Evolutionary conservation across 345 rosid species (phyloP).

Genomic region (Draba incana): DNA sequence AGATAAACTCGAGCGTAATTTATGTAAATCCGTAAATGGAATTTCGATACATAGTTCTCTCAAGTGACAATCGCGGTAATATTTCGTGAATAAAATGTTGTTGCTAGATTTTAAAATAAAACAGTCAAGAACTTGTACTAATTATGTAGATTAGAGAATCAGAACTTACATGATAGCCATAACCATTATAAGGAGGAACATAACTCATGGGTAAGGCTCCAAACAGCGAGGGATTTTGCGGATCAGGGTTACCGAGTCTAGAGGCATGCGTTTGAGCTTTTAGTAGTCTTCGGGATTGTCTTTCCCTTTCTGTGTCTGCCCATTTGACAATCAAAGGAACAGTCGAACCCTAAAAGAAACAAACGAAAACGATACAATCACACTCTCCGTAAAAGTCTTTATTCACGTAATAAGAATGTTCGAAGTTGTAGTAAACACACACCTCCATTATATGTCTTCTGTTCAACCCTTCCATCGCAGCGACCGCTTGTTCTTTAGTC

Average conservation of each 20-base stretch:
- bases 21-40: not conserved
- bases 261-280: slow-evolving; percentile 74
- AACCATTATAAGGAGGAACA: slow-evolving; percentile 79
- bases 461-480: slow-evolving; percentile 82
- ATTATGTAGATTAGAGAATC: not conserved
- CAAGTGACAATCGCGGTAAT: not conserved
- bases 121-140: not conserved
- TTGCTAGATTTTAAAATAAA: not conserved
- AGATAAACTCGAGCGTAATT: not conserved
- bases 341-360: slow-evolving; percentile 74
- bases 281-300: slow-evolving; percentile 85
- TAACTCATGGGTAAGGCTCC: slow-evolving; percentile 91
- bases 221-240: slow-evolving; percentile 77
- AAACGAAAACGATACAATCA: slow-evolving; percentile 28
- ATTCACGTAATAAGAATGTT: slow-evolving; percentile 1
- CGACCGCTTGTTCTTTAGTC: slow-evolving; percentile 88
- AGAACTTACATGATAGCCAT: slow-evolving; percentile 81
- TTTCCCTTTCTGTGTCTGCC: slow-evolving; percentile 99
- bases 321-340: slow-evolving; percentile 98
- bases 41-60: not conserved
- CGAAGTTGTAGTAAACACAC: slow-evolving; percentile 34
- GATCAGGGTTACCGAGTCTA: slow-evolving; percentile 57
- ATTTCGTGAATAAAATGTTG: not conserved
- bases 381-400: not conserved
- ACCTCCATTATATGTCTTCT: slow-evolving; percentile 99